phyloP scores from a whole-genome alignment of 768 basidiomycete species.

The Pulveroboletus sp. region DNA sequence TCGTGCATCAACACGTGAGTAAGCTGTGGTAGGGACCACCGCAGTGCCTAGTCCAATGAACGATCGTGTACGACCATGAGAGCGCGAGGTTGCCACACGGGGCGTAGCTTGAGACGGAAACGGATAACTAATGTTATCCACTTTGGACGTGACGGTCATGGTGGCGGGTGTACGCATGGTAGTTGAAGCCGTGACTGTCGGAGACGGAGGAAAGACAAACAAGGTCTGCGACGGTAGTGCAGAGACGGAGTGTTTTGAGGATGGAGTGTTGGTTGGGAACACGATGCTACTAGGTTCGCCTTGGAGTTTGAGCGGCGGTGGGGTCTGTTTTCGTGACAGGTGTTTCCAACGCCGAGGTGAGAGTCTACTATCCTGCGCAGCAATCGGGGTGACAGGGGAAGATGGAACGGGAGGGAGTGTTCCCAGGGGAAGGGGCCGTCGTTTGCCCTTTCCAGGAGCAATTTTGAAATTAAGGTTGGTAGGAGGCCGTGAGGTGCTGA shows the following conservation, averaged over 20 bases:
- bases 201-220: slow-evolving; percentile 84
- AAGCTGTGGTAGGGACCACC: slow-evolving; percentile 73
- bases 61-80: slow-evolving; percentile 63
- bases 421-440: slow-evolving; percentile 57
- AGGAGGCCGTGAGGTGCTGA: slow-evolving; percentile 38
- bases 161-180: slow-evolving; percentile 68
- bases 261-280: slow-evolving; percentile 23
- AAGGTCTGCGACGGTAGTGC: slow-evolving; percentile 74
- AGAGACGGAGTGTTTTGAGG: slow-evolving; percentile 23
- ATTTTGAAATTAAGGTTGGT: slow-evolving; percentile 49
- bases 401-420: slow-evolving; percentile 68
- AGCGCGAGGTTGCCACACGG: slow-evolving; percentile 62
- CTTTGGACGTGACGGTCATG: slow-evolving; percentile 71
- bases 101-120: slow-evolving; percentile 63
- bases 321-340: slow-evolving; percentile 49
- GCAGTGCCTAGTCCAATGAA: slow-evolving; percentile 68
- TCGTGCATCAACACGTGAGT: slow-evolving; percentile 77
- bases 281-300: slow-evolving; percentile 23
- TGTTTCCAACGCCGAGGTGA: slow-evolving; percentile 42
- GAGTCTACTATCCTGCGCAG: slow-evolving; percentile 31
- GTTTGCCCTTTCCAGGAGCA: slow-evolving; percentile 49
- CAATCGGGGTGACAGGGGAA: slow-evolving; percentile 56
- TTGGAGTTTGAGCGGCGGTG: slow-evolving; percentile 53
- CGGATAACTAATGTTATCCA: slow-evolving; percentile 40
- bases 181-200: slow-evolving; percentile 40